Evolutionary conservation across 768 basidiomycete species (phyloP), one percentile per base, ranked within the genome.

Genomic region (Mycena indigotica): DNA sequence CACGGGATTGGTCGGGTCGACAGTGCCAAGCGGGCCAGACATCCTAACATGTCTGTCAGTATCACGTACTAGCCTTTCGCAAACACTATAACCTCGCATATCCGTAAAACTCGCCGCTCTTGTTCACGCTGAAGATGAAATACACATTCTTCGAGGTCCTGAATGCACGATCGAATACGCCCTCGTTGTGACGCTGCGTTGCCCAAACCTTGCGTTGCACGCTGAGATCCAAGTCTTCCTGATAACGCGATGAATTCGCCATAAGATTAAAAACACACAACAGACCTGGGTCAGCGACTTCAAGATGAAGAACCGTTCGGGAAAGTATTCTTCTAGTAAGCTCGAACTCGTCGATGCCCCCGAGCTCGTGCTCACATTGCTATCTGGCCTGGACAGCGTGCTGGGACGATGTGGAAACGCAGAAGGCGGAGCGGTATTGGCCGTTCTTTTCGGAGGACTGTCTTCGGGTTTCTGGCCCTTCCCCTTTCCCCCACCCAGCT

Each of bases 61-160:
- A 48, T 16, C 25, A 28, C n/a, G n/a, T n/a, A n/a, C 25, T 35
- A 35, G 23, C 24, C 8, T 6, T 26, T 12, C 8, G 8, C 16
- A 21, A 10, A 21, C 10, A 21, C 29, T 73, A 77, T 57, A 72
- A 93, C 86, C 82, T 85, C 12, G 93, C 95, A 68, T 93, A 95
- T 23, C 95, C 95, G 66, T 89, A 97, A 68, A 97, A 98, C 70
- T 93, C 93, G 30, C 96, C 94, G 55, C 89, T 90, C 69, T 90
- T 93, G 74, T 98, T 98, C 17, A 91, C 96, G 35, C 94, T 84
- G 65, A 98, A 98, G 57, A 98, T 86, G 44, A 98, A 80, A 66
- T 81, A 90, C 3, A 98, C 95, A 23, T 95, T 90, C 62, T 84
- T 81, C 60, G 89, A 89, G 2, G 93, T 97, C n/a, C 95, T 86